These are phyloP conservation scores for Cryphonectria nitschkei DNA, from an alignment of 2,329 filamentous ascomycete genomes.

Conservation along the genomic window DNA sequence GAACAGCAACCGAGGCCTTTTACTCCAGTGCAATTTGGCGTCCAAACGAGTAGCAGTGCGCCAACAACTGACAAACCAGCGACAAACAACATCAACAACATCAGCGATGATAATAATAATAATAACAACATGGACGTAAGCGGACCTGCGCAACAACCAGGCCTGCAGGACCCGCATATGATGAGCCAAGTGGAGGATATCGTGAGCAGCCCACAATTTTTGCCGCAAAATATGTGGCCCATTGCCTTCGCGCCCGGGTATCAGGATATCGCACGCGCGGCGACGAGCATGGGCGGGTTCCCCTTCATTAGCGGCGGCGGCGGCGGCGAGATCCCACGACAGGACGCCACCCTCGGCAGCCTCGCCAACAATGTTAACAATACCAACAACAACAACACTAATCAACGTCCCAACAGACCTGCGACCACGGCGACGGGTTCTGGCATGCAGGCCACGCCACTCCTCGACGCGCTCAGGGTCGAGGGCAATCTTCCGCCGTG, in stretches of 20 bases:
- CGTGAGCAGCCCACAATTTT: constrained; percentile 44
- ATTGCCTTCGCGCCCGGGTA: constrained; percentile 30
- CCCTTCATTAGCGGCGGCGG: constrained; percentile 23
- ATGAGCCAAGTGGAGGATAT: constrained; percentile 42
- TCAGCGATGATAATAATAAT: background rate
- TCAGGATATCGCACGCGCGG: constrained; percentile 22
- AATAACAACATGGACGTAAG: constrained; percentile 16
- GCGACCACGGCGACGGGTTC: constrained; percentile 18
- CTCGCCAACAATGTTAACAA: constrained; percentile 20
- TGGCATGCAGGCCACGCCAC: constrained; percentile 28
- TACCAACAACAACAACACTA: background rate
- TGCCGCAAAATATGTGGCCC: constrained; percentile 42
- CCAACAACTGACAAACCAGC: constrained; percentile 1
- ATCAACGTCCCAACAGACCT: constrained; percentile 1
- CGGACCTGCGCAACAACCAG: constrained; percentile 24
- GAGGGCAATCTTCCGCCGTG: constrained; percentile 57
- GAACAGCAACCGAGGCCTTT: background rate
- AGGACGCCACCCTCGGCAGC: constrained; percentile 28
- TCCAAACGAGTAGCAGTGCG: background rate
- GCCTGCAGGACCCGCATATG: constrained; percentile 18
- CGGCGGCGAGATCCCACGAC: constrained; percentile 30
- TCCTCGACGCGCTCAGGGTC: constrained; percentile 46
- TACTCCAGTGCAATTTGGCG: background rate
- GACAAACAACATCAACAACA: constrained; percentile 1
- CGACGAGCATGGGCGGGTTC: constrained; percentile 14